Conservation (phyloP, 768 basidiomycete genomes). For the Leccinellum luteum region DNA sequence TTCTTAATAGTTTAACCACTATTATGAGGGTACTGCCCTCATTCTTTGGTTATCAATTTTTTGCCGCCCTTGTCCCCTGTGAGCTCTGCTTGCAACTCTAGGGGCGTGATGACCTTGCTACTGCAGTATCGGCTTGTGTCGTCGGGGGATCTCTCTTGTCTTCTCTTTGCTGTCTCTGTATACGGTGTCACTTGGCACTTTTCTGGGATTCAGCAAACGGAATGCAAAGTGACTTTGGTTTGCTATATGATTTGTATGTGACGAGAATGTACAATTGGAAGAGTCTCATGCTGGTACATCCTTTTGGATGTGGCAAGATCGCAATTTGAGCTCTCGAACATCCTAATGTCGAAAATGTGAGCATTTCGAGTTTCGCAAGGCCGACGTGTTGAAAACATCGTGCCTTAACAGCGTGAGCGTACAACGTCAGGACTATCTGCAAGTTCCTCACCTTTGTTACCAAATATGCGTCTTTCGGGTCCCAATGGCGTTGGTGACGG, state of each 20-base stretch:
- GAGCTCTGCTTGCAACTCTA: slow-evolving; percentile 44
- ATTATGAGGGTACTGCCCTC: slow-evolving; percentile 54
- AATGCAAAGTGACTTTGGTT: background rate
- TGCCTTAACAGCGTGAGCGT: too few relatives aligned
- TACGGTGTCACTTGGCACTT: background rate
- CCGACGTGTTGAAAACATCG: background rate
- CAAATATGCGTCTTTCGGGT: too few relatives aligned
- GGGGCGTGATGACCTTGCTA: slow-evolving; percentile 40
- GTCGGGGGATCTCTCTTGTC: slow-evolving; percentile 50
- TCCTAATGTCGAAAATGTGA: slow-evolving; percentile 20
- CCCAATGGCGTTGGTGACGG: too few relatives aligned
- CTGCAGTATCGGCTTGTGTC: slow-evolving; percentile 51
- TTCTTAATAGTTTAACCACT: slow-evolving; percentile 63
- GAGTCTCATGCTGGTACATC: too few relatives aligned
- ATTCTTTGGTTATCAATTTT: slow-evolving; percentile 53
- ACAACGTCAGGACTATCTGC: too few relatives aligned
- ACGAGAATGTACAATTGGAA: too few relatives aligned
- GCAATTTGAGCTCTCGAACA: too few relatives aligned
- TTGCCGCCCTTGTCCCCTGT: slow-evolving; percentile 19
- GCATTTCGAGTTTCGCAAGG: background rate
- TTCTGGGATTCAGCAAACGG: slow-evolving; percentile 13
- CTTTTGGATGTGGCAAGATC: too few relatives aligned
- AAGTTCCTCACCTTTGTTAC: too few relatives aligned
- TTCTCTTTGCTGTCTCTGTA: slow-evolving; percentile 16
- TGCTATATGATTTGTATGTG: too few relatives aligned